Conservation (phyloP, 441 rosid genomes). For the Gossypium schwendimanii region DNA sequence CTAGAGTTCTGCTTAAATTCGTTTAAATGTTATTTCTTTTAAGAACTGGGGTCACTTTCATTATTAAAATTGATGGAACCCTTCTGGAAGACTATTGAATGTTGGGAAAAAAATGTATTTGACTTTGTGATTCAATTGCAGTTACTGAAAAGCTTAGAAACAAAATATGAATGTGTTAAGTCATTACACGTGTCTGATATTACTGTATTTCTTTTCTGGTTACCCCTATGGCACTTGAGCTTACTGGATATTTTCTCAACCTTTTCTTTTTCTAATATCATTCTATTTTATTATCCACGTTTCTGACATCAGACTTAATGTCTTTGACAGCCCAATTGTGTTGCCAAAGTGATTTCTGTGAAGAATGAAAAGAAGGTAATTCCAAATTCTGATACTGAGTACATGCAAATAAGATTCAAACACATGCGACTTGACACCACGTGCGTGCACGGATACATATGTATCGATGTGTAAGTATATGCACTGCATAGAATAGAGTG, state of each 20-base stretch:
- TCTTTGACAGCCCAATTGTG: conserved; percentile 49
- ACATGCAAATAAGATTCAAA: neutral
- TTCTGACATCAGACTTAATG: conserved; percentile 12
- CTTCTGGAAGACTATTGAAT: neutral
- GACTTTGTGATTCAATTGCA: neutral
- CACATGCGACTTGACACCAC: no score
- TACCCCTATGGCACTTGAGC: neutral
- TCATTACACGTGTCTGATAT: neutral
- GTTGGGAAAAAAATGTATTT: neutral
- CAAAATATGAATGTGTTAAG: neutral
- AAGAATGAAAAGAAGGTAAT: conserved; percentile 55
- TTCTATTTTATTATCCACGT: neutral
- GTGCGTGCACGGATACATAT: neutral
- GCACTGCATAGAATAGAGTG: neutral
- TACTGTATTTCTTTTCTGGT: neutral
- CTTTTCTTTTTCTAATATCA: neutral
- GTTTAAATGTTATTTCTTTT: neutral
- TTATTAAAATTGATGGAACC: neutral
- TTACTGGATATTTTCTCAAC: neutral
- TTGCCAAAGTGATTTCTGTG: conserved; percentile 49
- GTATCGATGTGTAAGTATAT: neutral
- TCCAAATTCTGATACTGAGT: neutral
- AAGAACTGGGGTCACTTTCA: neutral
- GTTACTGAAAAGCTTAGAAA: neutral
- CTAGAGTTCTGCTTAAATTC: neutral